Percentiles rank a stretch among this genome's conserved stretches.
These are phyloP conservation scores for Tolypocladium endophyticum DNA, from an alignment of 2,329 filamentous ascomycete genomes.

Conservation along the genomic window DNA sequence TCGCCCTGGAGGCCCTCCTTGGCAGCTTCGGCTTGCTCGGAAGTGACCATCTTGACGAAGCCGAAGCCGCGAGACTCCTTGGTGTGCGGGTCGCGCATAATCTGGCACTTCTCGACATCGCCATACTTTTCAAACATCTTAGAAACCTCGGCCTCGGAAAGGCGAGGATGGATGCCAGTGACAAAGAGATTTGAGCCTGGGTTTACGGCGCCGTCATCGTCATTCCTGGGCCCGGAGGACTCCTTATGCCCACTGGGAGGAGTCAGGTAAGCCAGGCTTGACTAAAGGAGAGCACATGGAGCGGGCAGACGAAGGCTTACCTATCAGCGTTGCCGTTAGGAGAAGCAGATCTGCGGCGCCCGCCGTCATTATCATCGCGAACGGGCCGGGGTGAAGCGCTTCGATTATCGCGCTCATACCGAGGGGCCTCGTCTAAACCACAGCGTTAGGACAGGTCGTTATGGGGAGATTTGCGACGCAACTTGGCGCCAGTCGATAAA, in stretches of 20 bases:
- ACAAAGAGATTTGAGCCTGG: slow-evolving; percentile 98
- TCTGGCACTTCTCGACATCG: slow-evolving; percentile 97
- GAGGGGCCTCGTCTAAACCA: slow-evolving; percentile 47
- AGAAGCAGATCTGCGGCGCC: slow-evolving; percentile 52
- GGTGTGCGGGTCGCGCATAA: slow-evolving; percentile 97
- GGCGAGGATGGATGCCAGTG: slow-evolving; percentile 89
- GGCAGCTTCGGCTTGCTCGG: slow-evolving; percentile 90
- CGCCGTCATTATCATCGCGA: slow-evolving; percentile 50
- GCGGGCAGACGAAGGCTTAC: slow-evolving; percentile 8
- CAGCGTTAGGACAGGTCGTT: not conserved
- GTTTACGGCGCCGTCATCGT: slow-evolving; percentile 74
- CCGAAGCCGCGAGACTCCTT: slow-evolving; percentile 98
- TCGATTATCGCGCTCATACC: slow-evolving; percentile 56
- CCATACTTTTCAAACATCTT: slow-evolving; percentile 98
- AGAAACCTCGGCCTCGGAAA: slow-evolving; percentile 81
- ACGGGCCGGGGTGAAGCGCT: slow-evolving; percentile 53
- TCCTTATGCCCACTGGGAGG: slow-evolving; percentile 40
- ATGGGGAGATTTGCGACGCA: not conserved
- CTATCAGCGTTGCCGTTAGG: slow-evolving; percentile 37
- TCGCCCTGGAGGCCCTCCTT: slow-evolving; percentile 95
- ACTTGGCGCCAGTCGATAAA: not conserved
- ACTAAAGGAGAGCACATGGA: slow-evolving; percentile 4
- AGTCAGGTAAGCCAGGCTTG: not conserved
- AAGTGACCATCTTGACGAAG: slow-evolving; percentile 97
- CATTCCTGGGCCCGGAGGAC: slow-evolving; percentile 35